Evolutionary conservation across 495 filamentous ascomycete genomes (phyloP), one percentile per base, ranked within the genome.

Genomic region (Thermochaetoides thermophila): DNA sequence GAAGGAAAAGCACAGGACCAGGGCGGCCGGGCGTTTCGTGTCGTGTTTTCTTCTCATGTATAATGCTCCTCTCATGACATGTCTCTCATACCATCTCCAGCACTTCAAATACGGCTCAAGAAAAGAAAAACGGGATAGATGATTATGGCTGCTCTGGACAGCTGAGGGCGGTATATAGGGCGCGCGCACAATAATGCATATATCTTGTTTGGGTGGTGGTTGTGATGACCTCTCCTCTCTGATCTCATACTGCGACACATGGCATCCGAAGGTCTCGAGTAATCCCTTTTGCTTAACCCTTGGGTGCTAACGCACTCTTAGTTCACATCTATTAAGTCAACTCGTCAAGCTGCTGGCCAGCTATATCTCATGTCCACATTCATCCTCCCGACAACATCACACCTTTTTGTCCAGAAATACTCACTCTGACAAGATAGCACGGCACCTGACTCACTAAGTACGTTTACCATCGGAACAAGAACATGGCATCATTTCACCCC

Each of bases 61-160:
- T 60, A 62, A 60, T 61, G 57, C 61, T 64, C 61, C 61, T 55
- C 61, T 64, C 61, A 64, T 44, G 59, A 64, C 49, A 35, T 44
- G 34, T 37, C 49, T 48, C 49, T 30, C 45, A 42, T 43, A 38
- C 45, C 36, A 35, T 33, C 28, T 39, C 28, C 45, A 38, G 34
- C 38, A 40, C 35, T 16, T 28, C 31, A 31, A 34, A 34, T 31
- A 26, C 19, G 27, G 21, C 21, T 6, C 21, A 6, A 24, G 6
- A 6, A 11, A 24, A 11, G 11, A 33, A 37, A 37, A 44, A 32
- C 34, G 26, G 42, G 37, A 30, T 34, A 34, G 26, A 39, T 7
- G 24, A 24, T n/a, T n/a, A 7, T 29, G 27, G 6, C n/a, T n/a
- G 36, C 29, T 38, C 23, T 32, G 8, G 24, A n/a, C n/a, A n/a